These are phyloP conservation scores for Hymenoscyphus albidus DNA, from an alignment of 2,329 filamentous ascomycete genomes.

Conservation along the genomic window DNA sequence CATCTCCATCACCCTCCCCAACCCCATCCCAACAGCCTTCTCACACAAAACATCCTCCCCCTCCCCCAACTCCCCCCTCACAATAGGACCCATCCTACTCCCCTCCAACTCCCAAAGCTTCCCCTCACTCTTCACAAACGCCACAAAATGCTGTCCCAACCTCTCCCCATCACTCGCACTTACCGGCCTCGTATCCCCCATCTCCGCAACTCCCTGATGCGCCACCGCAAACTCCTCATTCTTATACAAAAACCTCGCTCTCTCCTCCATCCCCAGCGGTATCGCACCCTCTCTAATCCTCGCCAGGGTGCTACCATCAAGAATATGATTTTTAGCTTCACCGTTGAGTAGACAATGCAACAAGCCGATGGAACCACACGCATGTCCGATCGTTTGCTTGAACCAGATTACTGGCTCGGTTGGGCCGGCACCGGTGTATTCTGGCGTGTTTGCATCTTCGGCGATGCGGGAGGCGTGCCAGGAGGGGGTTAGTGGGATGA, in stretches of 20 bases:
- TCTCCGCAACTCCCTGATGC: constrained; percentile 81
- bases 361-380: constrained; percentile 87
- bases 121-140: constrained; percentile 15
- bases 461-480: constrained; percentile 76
- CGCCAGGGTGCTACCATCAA: constrained; percentile 44
- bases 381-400: constrained; percentile 91
- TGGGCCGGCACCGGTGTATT: constrained; percentile 64
- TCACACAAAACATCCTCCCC: constrained; percentile 72
- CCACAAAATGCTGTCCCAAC: constrained; percentile 13
- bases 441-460: constrained; percentile 63
- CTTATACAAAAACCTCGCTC: constrained; percentile 74
- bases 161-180: constrained; percentile 61
- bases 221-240: constrained; percentile 73
- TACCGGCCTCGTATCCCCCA: constrained; percentile 70
- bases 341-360: constrained; percentile 83
- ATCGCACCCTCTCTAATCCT: constrained; percentile 66
- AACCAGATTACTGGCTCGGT: constrained; percentile 93
- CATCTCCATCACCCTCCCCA: constrained; percentile 19
- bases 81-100: constrained; percentile 57
- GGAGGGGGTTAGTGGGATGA: constrained; percentile 78
- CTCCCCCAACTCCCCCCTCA: constrained; percentile 41
- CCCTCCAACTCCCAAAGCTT: constrained; percentile 68
- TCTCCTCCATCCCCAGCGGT: constrained; percentile 60
- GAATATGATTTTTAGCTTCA: constrained; percentile 73
- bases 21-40: constrained; percentile 63